Evolutionary conservation across 495 filamentous ascomycete species (phyloP).

Genomic region (Aspergillus heteromorphus): DNA sequence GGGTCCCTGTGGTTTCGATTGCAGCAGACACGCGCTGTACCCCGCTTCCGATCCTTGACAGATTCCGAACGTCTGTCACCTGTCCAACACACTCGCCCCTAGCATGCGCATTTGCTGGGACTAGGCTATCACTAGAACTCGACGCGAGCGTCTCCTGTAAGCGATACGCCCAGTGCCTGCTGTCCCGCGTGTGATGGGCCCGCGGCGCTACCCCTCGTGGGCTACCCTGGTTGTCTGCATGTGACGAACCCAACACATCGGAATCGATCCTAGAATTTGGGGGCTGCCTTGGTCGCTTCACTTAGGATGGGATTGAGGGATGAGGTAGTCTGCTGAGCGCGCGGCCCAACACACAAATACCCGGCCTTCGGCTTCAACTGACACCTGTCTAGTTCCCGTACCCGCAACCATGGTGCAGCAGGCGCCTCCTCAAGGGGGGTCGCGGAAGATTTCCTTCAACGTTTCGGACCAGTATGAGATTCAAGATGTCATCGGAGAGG

Average conservation of each 20-base stretch:
- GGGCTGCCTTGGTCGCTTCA: background rate
- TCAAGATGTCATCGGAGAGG: slow-evolving; percentile 97
- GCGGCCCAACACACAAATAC: background rate
- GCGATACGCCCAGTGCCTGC: slow-evolving; percentile 3
- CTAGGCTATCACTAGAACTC: background rate
- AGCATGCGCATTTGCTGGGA: slow-evolving; percentile 1
- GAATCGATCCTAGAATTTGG: background rate
- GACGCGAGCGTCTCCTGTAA: slow-evolving; percentile 8
- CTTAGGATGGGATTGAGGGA: background rate
- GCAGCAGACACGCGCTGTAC: slow-evolving; percentile 15
- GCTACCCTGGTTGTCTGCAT: slow-evolving; percentile 10
- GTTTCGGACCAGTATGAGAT: slow-evolving; percentile 99
- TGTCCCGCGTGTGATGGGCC: background rate
- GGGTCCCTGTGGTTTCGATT: slow-evolving; percentile 1
- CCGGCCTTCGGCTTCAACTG: slow-evolving; percentile 1
- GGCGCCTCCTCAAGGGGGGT: slow-evolving; percentile 47
- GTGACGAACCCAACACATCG: background rate
- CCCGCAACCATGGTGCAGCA: slow-evolving; percentile 42
- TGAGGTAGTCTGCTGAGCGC: background rate
- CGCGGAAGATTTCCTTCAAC: slow-evolving; percentile 99
- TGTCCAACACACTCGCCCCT: slow-evolving; percentile 1
- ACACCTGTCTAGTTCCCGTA: slow-evolving; percentile 9
- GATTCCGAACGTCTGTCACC: background rate
- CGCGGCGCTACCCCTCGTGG: background rate
- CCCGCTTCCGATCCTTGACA: slow-evolving; percentile 16